A percentile compares a stretch with the other conserved stretches of the same genome.
These are phyloP conservation scores for Cicer pinnatifidum DNA, from an alignment of 306 rosid species.

Conservation along the genomic window DNA sequence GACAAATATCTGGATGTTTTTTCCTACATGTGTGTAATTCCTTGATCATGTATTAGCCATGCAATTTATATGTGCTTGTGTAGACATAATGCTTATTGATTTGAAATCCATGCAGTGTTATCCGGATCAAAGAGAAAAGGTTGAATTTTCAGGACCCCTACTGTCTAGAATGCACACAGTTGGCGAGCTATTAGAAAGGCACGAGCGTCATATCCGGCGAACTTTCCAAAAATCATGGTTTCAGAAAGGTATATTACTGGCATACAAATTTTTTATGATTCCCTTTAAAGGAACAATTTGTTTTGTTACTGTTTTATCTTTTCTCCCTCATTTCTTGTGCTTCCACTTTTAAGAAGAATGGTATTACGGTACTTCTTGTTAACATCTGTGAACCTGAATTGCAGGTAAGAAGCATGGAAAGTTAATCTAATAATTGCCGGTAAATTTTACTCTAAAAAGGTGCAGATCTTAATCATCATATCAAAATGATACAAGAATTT, in stretches of 20 bases:
- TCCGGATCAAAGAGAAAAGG: slow-evolving; percentile 78
- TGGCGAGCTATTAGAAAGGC: slow-evolving; percentile 81
- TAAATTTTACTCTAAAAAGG: slow-evolving; percentile 5
- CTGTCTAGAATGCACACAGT: slow-evolving; percentile 76
- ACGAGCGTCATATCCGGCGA: slow-evolving; percentile 82
- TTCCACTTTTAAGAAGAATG: too few relatives aligned
- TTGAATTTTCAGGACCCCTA: slow-evolving; percentile 92
- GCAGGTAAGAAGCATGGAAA: slow-evolving; percentile 63
- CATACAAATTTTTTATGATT: too few relatives aligned
- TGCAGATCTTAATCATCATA: too few relatives aligned
- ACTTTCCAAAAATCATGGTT: slow-evolving; percentile 89
- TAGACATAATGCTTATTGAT: slow-evolving; percentile 24
- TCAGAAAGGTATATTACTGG: slow-evolving; percentile 52
- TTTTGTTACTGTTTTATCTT: too few relatives aligned
- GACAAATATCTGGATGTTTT: too few relatives aligned
- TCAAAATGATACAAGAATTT: too few relatives aligned
- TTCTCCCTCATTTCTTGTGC: too few relatives aligned
- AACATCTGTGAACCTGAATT: slow-evolving; percentile 40
- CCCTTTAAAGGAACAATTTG: too few relatives aligned
- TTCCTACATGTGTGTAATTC: too few relatives aligned
- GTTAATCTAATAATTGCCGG: slow-evolving; percentile 31
- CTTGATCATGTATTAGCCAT: too few relatives aligned
- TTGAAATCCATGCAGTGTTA: slow-evolving; percentile 55
- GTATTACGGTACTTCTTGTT: slow-evolving; percentile 21
- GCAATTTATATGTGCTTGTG: slow-evolving; percentile 11